A percentile compares a stretch with the other conserved stretches of the same genome.
Conservation (phyloP, 129 eudicot species). For the Chrysanthemum makinoi region DNA sequence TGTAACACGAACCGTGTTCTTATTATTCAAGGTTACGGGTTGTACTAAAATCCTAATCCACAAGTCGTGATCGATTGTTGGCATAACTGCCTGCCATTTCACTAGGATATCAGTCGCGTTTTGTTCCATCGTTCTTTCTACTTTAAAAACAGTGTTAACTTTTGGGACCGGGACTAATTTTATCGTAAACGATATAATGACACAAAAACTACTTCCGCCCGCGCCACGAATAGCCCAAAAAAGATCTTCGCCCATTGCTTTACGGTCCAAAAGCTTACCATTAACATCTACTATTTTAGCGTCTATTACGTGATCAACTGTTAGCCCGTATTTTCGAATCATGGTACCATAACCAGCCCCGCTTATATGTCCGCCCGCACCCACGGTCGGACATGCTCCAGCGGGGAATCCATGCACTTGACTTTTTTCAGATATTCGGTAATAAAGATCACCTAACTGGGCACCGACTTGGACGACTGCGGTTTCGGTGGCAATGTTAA, state of each 20-base stretch:
- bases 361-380: slow-evolving; percentile 41
- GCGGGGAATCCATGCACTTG: slow-evolving; percentile 40
- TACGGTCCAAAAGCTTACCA: slow-evolving; percentile 32
- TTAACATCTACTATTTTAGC: slow-evolving; percentile 35
- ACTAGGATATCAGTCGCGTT: slow-evolving; percentile 28
- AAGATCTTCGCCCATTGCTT: slow-evolving; percentile 42
- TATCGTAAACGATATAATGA: slow-evolving; percentile 33
- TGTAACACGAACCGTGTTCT: slow-evolving; percentile 14
- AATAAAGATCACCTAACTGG: slow-evolving; percentile 38
- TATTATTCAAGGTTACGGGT: slow-evolving; percentile 14
- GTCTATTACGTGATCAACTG: slow-evolving; percentile 41
- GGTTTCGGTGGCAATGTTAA: slow-evolving; percentile 20
- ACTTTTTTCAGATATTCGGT: slow-evolving; percentile 38
- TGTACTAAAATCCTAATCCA: slow-evolving; percentile 36
- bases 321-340: slow-evolving; percentile 35
- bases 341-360: slow-evolving; percentile 44
- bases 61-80: slow-evolving; percentile 27
- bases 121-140: slow-evolving; percentile 25
- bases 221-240: slow-evolving; percentile 47
- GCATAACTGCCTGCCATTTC: slow-evolving; percentile 24
- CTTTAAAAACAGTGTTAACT: slow-evolving; percentile 31
- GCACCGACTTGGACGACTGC: slow-evolving; percentile 43
- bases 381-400: slow-evolving; percentile 40
- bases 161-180: slow-evolving; percentile 33
- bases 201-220: slow-evolving; percentile 43